A percentile compares a stretch with the other conserved stretches of the same genome.
Conservation (phyloP, 257 asterid species). For the Solanum ossicruentum region DNA sequence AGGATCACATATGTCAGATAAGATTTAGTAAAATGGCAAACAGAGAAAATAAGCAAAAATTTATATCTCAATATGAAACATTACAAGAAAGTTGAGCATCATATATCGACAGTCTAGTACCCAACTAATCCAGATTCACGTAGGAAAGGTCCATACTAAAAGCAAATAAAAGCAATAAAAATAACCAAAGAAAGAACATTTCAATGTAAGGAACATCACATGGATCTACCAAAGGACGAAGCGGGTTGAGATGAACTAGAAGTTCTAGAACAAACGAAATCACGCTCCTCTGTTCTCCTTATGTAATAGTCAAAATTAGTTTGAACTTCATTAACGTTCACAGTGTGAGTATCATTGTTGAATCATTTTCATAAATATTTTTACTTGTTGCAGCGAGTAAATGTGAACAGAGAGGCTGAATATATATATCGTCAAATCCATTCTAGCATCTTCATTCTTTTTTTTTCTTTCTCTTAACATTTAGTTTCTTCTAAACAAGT, state of each 20-base stretch:
- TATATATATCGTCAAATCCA: no score
- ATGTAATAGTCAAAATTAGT: no score
- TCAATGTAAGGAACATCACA: conserved; percentile 31
- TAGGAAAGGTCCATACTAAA: background rate
- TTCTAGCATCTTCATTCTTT: no score
- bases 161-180: background rate
- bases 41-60: background rate
- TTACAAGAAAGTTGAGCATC: background rate
- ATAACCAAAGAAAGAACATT: background rate
- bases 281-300: no score
- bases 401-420: no score
- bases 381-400: no score
- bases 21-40: background rate
- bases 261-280: background rate
- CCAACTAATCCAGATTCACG: background rate
- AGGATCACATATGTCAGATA: background rate
- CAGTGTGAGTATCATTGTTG: no score
- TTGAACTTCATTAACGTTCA: no score
- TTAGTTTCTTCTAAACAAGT: no score
- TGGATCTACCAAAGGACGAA: conserved; percentile 26
- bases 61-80: background rate
- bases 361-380: no score
- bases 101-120: background rate
- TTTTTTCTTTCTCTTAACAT: no score
- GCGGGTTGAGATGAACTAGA: conserved; percentile 5